phyloP scores from a whole-genome alignment of 345 rosid species.

The Syzygium grande region DNA sequence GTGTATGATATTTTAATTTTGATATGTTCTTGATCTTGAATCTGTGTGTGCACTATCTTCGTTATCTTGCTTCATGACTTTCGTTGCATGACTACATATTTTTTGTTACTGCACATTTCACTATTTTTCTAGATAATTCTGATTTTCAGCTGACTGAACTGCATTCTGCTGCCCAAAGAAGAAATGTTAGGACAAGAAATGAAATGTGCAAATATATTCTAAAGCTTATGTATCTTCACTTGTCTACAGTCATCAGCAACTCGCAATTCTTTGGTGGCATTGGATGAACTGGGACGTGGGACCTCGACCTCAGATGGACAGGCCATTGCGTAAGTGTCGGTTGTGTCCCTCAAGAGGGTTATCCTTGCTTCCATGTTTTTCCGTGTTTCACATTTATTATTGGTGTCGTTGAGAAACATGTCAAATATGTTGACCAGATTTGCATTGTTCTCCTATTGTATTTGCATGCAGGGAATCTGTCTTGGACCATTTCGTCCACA shows the following conservation, averaged over 20 bases:
- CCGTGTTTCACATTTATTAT: neutral
- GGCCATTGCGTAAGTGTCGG: constrained; percentile 82
- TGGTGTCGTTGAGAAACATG: neutral
- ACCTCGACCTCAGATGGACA: constrained; percentile 98
- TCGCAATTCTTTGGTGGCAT: constrained; percentile 66
- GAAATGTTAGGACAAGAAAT: neutral
- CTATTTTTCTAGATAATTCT: neutral
- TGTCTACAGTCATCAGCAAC: constrained; percentile 72
- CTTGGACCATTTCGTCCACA: constrained; percentile 76
- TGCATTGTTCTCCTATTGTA: neutral
- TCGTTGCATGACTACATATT: neutral
- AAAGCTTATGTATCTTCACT: neutral
- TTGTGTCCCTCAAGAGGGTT: neutral
- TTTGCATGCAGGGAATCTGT: constrained; percentile 62
- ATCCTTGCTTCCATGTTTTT: neutral
- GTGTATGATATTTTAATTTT: neutral
- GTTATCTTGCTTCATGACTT: neutral
- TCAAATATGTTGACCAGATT: neutral
- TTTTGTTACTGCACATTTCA: neutral
- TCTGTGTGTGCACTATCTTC: neutral
- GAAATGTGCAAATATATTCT: neutral
- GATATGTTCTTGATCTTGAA: neutral
- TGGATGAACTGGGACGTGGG: constrained; percentile 98
- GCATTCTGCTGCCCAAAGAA: neutral
- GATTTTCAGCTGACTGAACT: neutral